These are phyloP conservation scores for Tephrocybe sp. DNA, from an alignment of 768 basidiomycete genomes.

Conservation along the genomic window DNA sequence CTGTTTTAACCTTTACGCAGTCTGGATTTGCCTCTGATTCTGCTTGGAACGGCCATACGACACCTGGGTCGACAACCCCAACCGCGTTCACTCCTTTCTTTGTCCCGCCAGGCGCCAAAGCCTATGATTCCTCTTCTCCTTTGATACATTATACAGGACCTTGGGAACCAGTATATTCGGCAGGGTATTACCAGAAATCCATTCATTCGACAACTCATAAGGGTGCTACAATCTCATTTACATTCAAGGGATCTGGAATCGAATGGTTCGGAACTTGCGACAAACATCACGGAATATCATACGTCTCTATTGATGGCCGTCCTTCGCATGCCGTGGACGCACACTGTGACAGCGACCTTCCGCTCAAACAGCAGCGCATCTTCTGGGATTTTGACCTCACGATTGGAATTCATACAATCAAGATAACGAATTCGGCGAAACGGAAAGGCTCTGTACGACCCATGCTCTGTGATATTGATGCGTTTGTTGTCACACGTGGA, in stretches of 20 bases:
- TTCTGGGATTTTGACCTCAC: slow-evolving; percentile 60
- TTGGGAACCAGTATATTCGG: slow-evolving; percentile 59
- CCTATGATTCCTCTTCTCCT: slow-evolving; percentile 69
- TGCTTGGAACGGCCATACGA: slow-evolving; percentile 72
- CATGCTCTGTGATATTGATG: slow-evolving; percentile 56
- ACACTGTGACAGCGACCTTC: slow-evolving; percentile 30
- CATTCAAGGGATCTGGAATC: slow-evolving; percentile 72
- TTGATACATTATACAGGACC: slow-evolving; percentile 60
- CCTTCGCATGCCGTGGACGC: slow-evolving; percentile 45
- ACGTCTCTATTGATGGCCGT: slow-evolving; percentile 60
- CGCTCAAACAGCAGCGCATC: slow-evolving; percentile 58
- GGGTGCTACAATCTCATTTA: slow-evolving; percentile 52
- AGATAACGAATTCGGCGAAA: slow-evolving; percentile 56
- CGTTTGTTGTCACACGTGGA: slow-evolving; percentile 63
- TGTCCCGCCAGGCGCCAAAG: slow-evolving; percentile 70
- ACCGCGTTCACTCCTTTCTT: slow-evolving; percentile 66
- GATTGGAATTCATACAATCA: slow-evolving; percentile 56
- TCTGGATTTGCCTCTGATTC: slow-evolving; percentile 31
- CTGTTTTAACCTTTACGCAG: slow-evolving; percentile 11
- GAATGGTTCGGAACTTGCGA: slow-evolving; percentile 76
- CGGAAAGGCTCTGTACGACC: slow-evolving; percentile 33
- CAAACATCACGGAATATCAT: slow-evolving; percentile 50
- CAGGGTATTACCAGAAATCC: slow-evolving; percentile 48
- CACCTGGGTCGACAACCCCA: slow-evolving; percentile 46
- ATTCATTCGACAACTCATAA: slow-evolving; percentile 48